Base-by-base conservation (phyloP, 176 grass and related monocot genomes). In the Bothriochloa decipiens region DNA sequence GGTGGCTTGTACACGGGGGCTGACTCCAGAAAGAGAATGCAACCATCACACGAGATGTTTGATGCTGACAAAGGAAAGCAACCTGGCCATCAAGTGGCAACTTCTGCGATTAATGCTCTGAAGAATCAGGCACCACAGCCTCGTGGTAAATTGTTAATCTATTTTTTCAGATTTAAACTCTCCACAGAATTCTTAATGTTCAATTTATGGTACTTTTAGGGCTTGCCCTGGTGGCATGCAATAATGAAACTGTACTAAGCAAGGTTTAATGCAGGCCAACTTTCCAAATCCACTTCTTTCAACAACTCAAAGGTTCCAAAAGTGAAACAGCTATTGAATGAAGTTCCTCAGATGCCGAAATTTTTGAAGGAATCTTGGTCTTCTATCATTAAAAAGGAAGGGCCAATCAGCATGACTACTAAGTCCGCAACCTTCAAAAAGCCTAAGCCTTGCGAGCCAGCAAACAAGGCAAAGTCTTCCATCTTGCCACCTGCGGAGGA, bases 261-360 rank as follows among this genome's bases (percentile, higher is more conserved):
- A 74, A 47, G 9, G 25, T 87, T 84, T 83, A 49, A 18, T 86
- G 74, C 81, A 99, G 96, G 96, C 79, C 68, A 73, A 75, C 46
- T 96, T 61, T 91, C 84, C 16, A 99, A 92, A 82, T 92, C 91
- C 11, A 76, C 74, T 72, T 96, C 93, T 72, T 96, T 96, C 84
- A 99, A 99, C 71, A 95, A 82, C 77, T 94, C 91, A 68, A 99
- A 96, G 81, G 82, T 92, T 43, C 91, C 96, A 28, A 99, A 96
- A 81, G 96, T 99, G 75, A 99, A 99, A 82, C 96, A 92, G 76
- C 79, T 98, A 86, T 52, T 80, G 50, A 87, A 42, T 68, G 94
- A 92, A 85, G 83, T 94, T 75, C 88, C 96, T 73, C 84, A 89
- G 26, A 96, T 88, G 67, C 67, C 77, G 18, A 96, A 92, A 79